These are phyloP conservation scores for Margaritispora aquatica DNA, from an alignment of 495 filamentous ascomycete genomes.

Conservation along the genomic window DNA sequence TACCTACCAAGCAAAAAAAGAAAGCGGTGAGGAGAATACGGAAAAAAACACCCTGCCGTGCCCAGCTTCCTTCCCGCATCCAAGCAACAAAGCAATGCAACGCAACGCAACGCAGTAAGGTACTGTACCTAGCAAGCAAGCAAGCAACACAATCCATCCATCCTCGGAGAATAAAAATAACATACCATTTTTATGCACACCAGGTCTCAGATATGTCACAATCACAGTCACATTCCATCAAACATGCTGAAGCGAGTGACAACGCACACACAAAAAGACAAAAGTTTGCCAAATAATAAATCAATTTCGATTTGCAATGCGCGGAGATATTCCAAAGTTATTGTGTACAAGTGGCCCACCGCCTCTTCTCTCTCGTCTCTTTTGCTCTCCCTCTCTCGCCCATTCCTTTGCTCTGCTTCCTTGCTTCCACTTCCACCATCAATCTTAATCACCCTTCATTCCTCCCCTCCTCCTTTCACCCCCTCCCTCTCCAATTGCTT, in stretches of 20 bases:
- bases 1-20: no score
- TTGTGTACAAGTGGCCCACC: neutral
- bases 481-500: neutral
- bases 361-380: no score
- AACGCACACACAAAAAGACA: neutral
- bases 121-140: no score
- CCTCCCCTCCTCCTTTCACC: neutral
- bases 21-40: no score
- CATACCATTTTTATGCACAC: no score
- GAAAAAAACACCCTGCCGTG: no score
- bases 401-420: no score
- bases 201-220: neutral
- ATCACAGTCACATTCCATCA: constrained; percentile 4
- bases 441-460: neutral
- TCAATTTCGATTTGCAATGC: neutral
- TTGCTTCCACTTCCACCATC: neutral
- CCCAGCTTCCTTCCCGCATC: no score
- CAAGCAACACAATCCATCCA: no score
- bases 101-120: no score
- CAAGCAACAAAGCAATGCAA: no score
- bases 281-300: neutral
- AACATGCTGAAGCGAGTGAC: neutral
- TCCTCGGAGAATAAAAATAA: neutral
- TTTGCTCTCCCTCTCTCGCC: no score
- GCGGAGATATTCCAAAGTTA: neutral